Percentiles rank a stretch among this genome's conserved stretches.
phyloP scores from a whole-genome alignment of 257 asterid species.

The Echium plantagineum region DNA sequence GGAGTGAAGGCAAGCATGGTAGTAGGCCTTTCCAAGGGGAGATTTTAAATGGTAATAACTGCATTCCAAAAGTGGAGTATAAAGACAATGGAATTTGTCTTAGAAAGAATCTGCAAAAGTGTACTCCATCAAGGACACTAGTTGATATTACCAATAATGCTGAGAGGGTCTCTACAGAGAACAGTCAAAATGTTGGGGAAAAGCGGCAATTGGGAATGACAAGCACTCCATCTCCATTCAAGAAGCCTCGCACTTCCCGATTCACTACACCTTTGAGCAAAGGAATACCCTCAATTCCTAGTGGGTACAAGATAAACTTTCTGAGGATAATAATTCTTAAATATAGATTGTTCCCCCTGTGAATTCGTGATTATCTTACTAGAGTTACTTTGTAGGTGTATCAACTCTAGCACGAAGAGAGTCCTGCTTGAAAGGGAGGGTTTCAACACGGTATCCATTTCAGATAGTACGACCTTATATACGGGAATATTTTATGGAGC shows the following conservation, averaged over 20 bases:
- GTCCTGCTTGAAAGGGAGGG: conserved; percentile 35
- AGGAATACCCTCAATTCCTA: conserved; percentile 24
- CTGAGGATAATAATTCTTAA: conserved; percentile 13
- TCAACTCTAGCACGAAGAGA: conserved; percentile 53
- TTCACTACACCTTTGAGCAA: conserved; percentile 54
- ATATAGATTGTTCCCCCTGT: conserved; percentile 14
- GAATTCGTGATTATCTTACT: conserved; percentile 22
- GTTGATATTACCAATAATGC: conserved; percentile 59
- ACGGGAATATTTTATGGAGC: conserved; percentile 51
- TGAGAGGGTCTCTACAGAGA: conserved; percentile 15
- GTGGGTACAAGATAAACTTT: conserved; percentile 37
- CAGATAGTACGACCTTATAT: conserved; percentile 44
- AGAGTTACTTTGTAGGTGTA: conserved; percentile 35
- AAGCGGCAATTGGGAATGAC: conserved; percentile 46
- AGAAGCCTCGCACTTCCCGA: conserved; percentile 71
- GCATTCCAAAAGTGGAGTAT: conserved; percentile 14
- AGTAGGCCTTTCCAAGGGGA: conserved; percentile 12
- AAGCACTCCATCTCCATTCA: conserved; percentile 63
- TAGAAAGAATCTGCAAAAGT: conserved; percentile 20
- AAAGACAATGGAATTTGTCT: conserved; percentile 22
- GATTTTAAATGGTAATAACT: conserved; percentile 17
- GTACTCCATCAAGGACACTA: conserved; percentile 40
- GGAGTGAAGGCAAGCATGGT: conserved; percentile 15
- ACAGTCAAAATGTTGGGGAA: conserved; percentile 36
- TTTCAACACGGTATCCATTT: conserved; percentile 56